A percentile compares a stretch with the other conserved stretches of the same genome.
Evolutionary conservation across 192 early-diverging fungal species (phyloP).

Genomic region (Mortierella hygrophila): DNA sequence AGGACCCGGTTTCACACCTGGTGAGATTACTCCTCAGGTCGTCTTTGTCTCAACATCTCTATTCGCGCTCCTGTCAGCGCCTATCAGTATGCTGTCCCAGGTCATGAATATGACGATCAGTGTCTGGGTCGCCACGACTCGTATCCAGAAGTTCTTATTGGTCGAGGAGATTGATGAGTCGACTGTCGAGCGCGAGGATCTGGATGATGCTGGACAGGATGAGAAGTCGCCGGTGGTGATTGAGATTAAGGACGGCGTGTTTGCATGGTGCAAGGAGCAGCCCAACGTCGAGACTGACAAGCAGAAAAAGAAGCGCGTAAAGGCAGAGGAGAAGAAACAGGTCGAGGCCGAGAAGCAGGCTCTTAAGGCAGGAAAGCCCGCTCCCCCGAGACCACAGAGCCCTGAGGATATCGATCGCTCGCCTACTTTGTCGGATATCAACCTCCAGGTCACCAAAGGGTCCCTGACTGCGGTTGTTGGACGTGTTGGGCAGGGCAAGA

Average conservation of each 20-base stretch:
- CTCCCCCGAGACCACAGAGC: background rate
- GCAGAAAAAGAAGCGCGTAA: background rate
- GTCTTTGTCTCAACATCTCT: constrained; percentile 12
- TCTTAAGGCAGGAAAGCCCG: constrained; percentile 3
- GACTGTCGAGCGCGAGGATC: constrained; percentile 9
- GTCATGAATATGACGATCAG: constrained; percentile 5
- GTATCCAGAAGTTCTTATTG: constrained; percentile 11
- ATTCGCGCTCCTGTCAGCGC: background rate
- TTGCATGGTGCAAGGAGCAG: constrained; percentile 8
- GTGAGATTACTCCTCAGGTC: constrained; percentile 11
- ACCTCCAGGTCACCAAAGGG: constrained; percentile 50
- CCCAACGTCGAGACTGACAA: constrained; percentile 6
- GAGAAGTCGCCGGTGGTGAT: background rate
- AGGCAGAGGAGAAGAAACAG: background rate
- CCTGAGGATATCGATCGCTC: background rate
- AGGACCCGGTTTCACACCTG: background rate
- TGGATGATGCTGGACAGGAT: background rate
- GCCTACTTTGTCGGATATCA: constrained; percentile 54
- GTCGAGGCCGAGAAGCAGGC: constrained; percentile 1
- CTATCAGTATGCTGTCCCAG: constrained; percentile 11
- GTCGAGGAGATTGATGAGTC: constrained; percentile 11
- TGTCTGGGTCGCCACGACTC: constrained; percentile 13
- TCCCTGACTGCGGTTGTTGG: constrained; percentile 71
- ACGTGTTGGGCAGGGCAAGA: constrained; percentile 81
- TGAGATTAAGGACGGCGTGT: constrained; percentile 17